Conservation (phyloP, 352 stramenopile genomes). For the Globisporangium cederbergense region DNA sequence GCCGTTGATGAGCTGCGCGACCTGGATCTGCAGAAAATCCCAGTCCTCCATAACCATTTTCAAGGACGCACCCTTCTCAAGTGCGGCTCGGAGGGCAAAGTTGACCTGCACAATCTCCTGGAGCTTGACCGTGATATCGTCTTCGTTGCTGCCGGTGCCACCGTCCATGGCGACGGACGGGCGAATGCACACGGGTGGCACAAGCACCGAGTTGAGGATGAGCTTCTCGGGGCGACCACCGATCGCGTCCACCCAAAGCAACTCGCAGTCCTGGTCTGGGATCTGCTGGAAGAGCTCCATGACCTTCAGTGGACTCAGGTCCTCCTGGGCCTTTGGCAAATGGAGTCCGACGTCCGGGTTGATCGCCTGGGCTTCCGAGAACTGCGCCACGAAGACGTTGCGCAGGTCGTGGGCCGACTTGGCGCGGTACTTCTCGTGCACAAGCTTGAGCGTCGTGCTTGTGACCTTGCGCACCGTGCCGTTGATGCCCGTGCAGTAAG, state of each 20-base stretch:
- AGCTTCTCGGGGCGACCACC: conserved; percentile 97
- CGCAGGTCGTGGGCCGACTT: conserved; percentile 81
- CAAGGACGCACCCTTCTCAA: conserved; percentile 94
- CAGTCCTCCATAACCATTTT: conserved; percentile 99
- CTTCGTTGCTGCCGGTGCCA: conserved; percentile 94
- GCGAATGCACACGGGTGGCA: conserved; percentile 98
- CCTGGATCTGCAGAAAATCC: conserved; percentile 98
- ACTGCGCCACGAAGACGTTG: conserved; percentile 85
- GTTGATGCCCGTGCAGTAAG: conserved; percentile 95
- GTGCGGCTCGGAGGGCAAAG: conserved; percentile 90
- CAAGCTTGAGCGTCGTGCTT: conserved; percentile 96
- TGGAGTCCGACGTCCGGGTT: conserved; percentile 86
- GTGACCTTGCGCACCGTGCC: conserved; percentile 98
- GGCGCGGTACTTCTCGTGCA: conserved; percentile 97
- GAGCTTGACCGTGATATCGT: conserved; percentile 99
- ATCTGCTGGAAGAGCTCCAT: conserved; percentile 95
- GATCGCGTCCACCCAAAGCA: conserved; percentile 96
- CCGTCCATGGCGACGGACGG: conserved; percentile 98
- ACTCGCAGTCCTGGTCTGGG: conserved; percentile 96
- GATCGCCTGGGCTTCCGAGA: conserved; percentile 63
- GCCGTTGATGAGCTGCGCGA: conserved; percentile 98
- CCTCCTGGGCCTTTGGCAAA: conserved; percentile 87
- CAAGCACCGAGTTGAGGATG: conserved; percentile 95
- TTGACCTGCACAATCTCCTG: conserved; percentile 99
- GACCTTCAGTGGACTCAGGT: conserved; percentile 90